Base-by-base conservation (phyloP, 2,329 filamentous ascomycete species). In the Passalora sequoiae region DNA sequence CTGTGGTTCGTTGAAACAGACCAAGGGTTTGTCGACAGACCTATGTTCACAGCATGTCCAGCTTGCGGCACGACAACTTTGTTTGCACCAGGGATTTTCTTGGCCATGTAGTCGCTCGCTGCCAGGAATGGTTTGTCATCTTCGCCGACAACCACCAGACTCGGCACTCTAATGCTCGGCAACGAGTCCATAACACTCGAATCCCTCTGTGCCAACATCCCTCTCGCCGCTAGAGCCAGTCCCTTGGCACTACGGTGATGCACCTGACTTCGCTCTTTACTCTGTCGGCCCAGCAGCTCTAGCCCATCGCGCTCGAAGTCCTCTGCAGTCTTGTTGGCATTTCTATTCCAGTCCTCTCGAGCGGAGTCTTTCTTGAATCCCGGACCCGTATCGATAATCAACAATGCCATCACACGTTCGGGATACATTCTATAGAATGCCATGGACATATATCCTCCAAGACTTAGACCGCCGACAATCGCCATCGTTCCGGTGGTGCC, bases 361-460 rank as follows among this genome's bases (percentile, higher is more conserved):
- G 54, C 57, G 2, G 36, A 43, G 28, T 57, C 50, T 7, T 45
- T 56, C 30, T 56, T 56, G 43, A 56, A 59, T 2, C 57, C 57
- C 4, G 54, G 57, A 9, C 58, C 58, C 9, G 58, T 57, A 40
- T 56, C 57, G 40, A 58, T 60, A n/a, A 60, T 58, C 28, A 59
- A 40, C 12, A 60, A 41, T 7, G 49, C 47, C n/a, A 37, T 47
- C 2, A 57, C 53, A 4, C 53, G 44, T 13, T 52, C 25, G 2
- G 57, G 48, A 43, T 58, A 49, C 22, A 49, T 46, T 8, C 49
- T 47, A 22, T 56, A 54, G 41, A 58, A 59, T 4, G 57, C 55
- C 37, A 58, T 39, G 17, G 53, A 57, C 56, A 59, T 58, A 35
- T 59, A 59, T 8, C 58, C 57, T 12, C 58, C 58, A 6, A 60